phyloP scores from a whole-genome alignment of 2,329 filamentous ascomycete genomes.

The Sordariomycetes sp. region DNA sequence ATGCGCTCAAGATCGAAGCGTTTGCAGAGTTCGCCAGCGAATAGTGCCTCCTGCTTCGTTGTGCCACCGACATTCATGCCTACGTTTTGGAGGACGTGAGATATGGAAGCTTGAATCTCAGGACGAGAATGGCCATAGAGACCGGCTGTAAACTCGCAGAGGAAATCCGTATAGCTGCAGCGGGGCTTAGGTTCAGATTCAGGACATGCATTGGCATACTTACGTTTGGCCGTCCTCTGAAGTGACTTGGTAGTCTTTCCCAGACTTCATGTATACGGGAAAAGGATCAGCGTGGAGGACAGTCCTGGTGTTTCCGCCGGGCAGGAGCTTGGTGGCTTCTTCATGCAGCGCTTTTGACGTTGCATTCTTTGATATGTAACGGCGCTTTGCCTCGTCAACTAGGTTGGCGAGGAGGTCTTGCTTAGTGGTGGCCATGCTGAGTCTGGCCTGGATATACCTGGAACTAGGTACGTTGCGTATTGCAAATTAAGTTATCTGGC shows the following conservation, averaged over 20 bases:
- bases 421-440: too few relatives aligned
- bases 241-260: conserved; percentile 22
- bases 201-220: conserved; percentile 4
- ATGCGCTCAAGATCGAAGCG: conserved; percentile 47
- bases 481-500: too few relatives aligned
- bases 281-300: conserved; percentile 34
- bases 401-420: too few relatives aligned
- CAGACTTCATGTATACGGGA: conserved; percentile 28
- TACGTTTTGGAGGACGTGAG: conserved; percentile 27
- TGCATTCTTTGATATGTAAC: conserved; percentile 24
- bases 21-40: conserved; percentile 41
- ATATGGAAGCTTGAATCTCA: conserved; percentile 38
- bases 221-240: conserved; percentile 30
- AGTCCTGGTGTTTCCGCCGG: conserved; percentile 37
- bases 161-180: conserved; percentile 46
- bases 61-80: conserved; percentile 48
- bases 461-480: too few relatives aligned
- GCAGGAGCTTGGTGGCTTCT: conserved; percentile 24
- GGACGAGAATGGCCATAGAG: conserved; percentile 58
- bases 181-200: too few relatives aligned
- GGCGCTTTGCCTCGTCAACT: neutral
- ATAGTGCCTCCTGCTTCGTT: conserved; percentile 37
- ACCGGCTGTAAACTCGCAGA: conserved; percentile 55
- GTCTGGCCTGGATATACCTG: too few relatives aligned
- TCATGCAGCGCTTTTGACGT: conserved; percentile 26